These are phyloP conservation scores for Triglochin maritima DNA, from an alignment of 106 monocot genomes.

Conservation along the genomic window DNA sequence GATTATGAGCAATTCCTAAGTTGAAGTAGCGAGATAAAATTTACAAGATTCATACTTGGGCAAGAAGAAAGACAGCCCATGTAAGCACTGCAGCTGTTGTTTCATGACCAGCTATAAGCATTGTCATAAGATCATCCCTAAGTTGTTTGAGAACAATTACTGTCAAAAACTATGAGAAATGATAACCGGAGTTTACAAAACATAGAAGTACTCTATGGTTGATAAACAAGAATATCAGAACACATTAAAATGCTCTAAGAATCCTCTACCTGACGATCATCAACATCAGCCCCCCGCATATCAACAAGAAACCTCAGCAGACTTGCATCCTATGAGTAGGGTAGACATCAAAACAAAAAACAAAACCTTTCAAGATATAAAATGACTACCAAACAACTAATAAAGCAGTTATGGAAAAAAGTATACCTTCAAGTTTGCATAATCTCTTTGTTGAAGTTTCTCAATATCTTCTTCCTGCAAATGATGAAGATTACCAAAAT, in stretches of 20 bases:
- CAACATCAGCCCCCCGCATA: slow-evolving; percentile 94
- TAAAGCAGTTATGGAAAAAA: background rate
- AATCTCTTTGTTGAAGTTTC: slow-evolving; percentile 97
- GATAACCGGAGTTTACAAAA: background rate
- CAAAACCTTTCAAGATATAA: background rate
- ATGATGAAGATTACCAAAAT: background rate
- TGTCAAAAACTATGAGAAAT: background rate
- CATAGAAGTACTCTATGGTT: background rate
- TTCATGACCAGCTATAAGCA: slow-evolving; percentile 99
- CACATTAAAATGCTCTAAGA: background rate
- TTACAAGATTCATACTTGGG: slow-evolving; percentile 46
- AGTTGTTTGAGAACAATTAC: slow-evolving; percentile 33
- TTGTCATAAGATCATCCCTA: slow-evolving; percentile 98
- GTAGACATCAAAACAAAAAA: background rate
- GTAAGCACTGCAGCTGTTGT: slow-evolving; percentile 99
- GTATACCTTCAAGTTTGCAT: slow-evolving; percentile 64
- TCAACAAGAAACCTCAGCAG: slow-evolving; percentile 93
- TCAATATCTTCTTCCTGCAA: slow-evolving; percentile 94
- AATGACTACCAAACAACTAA: background rate
- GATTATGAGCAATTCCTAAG: too few relatives aligned
- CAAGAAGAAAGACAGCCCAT: slow-evolving; percentile 83
- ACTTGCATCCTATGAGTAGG: slow-evolving; percentile 70
- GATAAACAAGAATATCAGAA: too few relatives aligned
- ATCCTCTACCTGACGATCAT: slow-evolving; percentile 69
- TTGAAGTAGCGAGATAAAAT: too few relatives aligned